Evolutionary conservation across 2,329 filamentous ascomycete species (phyloP).

Genomic region (Fusarium sororula): DNA sequence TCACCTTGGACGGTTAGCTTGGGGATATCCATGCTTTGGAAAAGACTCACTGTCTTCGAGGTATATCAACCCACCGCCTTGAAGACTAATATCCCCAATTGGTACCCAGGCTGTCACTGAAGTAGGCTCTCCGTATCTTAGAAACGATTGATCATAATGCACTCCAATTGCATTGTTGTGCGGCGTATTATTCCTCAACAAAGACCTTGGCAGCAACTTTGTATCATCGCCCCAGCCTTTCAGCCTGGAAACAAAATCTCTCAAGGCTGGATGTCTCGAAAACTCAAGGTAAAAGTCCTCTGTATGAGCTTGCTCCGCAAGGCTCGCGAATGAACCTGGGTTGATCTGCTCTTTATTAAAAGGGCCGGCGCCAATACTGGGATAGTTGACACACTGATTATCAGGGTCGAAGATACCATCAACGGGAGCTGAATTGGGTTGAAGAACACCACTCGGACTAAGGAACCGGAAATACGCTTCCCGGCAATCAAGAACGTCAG

Average conservation of each 20-base stretch:
- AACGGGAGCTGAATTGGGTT: neutral
- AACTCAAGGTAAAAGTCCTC: slow-evolving; percentile 20
- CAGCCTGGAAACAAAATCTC: slow-evolving; percentile 5
- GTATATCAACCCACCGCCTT: slow-evolving; percentile 22
- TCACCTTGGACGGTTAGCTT: neutral
- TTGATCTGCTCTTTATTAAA: neutral
- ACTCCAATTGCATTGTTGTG: slow-evolving; percentile 66
- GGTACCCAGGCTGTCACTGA: slow-evolving; percentile 67
- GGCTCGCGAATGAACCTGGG: slow-evolving; percentile 11
- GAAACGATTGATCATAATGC: slow-evolving; percentile 69
- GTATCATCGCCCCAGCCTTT: slow-evolving; percentile 17
- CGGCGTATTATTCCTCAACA: slow-evolving; percentile 66
- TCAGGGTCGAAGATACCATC: slow-evolving; percentile 11
- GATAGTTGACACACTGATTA: slow-evolving; percentile 8
- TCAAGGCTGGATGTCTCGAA: neutral
- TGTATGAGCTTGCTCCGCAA: slow-evolving; percentile 19
- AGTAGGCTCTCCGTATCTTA: slow-evolving; percentile 63
- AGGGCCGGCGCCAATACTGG: slow-evolving; percentile 13
- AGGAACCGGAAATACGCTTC: slow-evolving; percentile 19
- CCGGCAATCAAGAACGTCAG: slow-evolving; percentile 11
- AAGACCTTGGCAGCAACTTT: slow-evolving; percentile 9
- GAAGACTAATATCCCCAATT: slow-evolving; percentile 55
- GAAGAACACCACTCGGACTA: neutral
- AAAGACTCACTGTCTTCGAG: slow-evolving; percentile 16
- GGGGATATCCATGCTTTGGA: neutral